Percentiles rank a stretch among this genome's conserved stretches.
These are phyloP conservation scores for Amoeboaphelidium occidentale DNA, from an alignment of 371 early-diverging fungal genomes.

Conservation along the genomic window DNA sequence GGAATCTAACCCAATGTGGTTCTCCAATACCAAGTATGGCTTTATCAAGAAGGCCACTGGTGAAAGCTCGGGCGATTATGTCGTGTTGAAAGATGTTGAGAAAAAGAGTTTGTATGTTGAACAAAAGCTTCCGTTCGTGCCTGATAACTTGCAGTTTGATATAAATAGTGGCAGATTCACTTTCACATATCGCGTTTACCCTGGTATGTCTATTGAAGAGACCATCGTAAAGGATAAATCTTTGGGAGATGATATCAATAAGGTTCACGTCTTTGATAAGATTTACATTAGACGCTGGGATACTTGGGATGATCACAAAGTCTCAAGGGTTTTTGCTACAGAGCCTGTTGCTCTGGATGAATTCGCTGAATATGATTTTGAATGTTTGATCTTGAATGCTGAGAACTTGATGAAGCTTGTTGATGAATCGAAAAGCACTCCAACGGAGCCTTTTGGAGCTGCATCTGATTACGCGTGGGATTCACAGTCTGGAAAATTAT, in stretches of 20 bases:
- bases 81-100: neutral
- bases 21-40: no score
- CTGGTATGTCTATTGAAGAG: neutral
- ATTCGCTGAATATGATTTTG: slow-evolving; percentile 3
- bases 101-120: neutral
- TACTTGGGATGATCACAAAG: slow-evolving; percentile 9
- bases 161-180: neutral
- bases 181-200: neutral
- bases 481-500: neutral
- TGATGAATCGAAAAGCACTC: slow-evolving; percentile 11
- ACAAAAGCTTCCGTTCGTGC: neutral
- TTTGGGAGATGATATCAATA: slow-evolving; percentile 19
- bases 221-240: slow-evolving; percentile 6
- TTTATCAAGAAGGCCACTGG: no score
- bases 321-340: neutral
- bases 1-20: neutral
- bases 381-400: no score
- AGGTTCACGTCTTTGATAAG: slow-evolving; percentile 25
- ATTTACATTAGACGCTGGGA: slow-evolving; percentile 54
- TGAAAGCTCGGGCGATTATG: neutral
- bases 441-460: slow-evolving; percentile 21
- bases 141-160: neutral
- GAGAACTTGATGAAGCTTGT: slow-evolving; percentile 19
- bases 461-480: slow-evolving; percentile 19
- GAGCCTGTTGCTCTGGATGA: neutral